Percentiles rank a stretch among this genome's conserved stretches.
Evolutionary conservation across 2,329 filamentous ascomycete species (phyloP).

Genomic region (Fusarium guadeloupense): DNA sequence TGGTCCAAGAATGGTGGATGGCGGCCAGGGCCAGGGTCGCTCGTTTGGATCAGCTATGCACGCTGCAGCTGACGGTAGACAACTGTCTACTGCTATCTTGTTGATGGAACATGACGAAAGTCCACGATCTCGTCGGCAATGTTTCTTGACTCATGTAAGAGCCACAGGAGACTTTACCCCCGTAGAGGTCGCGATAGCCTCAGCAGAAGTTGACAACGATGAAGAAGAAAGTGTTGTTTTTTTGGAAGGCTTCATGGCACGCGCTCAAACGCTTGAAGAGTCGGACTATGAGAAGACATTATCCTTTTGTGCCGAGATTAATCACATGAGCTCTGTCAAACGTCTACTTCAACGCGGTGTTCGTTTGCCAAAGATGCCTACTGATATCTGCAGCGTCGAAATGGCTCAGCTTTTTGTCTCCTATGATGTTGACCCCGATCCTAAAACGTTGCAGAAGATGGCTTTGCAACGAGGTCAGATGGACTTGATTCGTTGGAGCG

Average conservation of each 20-base stretch:
- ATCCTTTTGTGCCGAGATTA: neutral
- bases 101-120: neutral
- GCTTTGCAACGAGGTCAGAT: neutral
- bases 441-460: neutral
- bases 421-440: neutral
- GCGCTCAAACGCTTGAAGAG: too few species aligned
- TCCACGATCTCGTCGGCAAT: neutral
- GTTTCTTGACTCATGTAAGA: neutral
- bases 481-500: conserved; percentile 6
- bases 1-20: neutral
- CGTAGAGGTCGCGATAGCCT: neutral
- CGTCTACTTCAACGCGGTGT: neutral
- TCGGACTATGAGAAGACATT: neutral
- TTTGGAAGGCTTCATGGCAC: neutral
- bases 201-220: too few species aligned
- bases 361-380: neutral
- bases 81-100: neutral
- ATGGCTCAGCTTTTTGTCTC: conserved; percentile 7
- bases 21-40: neutral
- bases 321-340: neutral
- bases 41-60: conserved; percentile 12
- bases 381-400: accelerated
- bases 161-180: neutral
- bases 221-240: neutral
- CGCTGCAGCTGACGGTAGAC: neutral